A percentile compares a stretch with the other conserved stretches of the same genome.
Evolutionary conservation across 1,284 basidiomycete genomes (phyloP).

Genomic region (Gomphus bonarii): DNA sequence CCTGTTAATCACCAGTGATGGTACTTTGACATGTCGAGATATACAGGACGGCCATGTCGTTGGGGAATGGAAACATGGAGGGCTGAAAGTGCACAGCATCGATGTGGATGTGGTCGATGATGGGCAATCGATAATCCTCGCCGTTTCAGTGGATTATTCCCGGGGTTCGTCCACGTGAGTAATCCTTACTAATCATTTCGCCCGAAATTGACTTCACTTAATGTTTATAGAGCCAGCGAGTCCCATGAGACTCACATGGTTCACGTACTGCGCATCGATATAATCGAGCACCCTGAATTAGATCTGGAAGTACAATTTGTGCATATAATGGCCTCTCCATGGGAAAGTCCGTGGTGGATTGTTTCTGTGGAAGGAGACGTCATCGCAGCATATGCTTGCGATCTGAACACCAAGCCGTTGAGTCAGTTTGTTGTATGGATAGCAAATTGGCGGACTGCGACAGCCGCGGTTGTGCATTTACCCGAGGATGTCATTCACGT

Average conservation of each 20-base stretch:
- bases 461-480: slow-evolving; percentile 11
- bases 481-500: slow-evolving; percentile 9
- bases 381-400: slow-evolving; percentile 10
- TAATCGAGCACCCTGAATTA: slow-evolving; percentile 2
- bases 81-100: slow-evolving; percentile 11
- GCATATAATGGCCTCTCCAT: slow-evolving; percentile 9
- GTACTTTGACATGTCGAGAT: slow-evolving; percentile 8
- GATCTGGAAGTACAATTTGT: slow-evolving; percentile 4
- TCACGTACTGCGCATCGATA: slow-evolving; percentile 8
- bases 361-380: slow-evolving; percentile 11
- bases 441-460: slow-evolving; percentile 10
- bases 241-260: slow-evolving; percentile 6
- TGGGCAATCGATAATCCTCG: slow-evolving; percentile 3
- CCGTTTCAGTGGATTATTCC: slow-evolving; percentile 5
- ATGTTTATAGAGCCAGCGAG: background rate
- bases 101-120: slow-evolving; percentile 11
- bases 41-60: slow-evolving; percentile 1
- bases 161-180: background rate
- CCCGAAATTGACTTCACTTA: background rate
- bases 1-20: slow-evolving; percentile 7
- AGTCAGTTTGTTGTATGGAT: slow-evolving; percentile 11
- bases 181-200: background rate
- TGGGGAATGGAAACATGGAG: slow-evolving; percentile 9
- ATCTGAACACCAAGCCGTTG: slow-evolving; percentile 4
- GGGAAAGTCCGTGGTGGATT: slow-evolving; percentile 11